These are phyloP conservation scores for Herpetomonas samuelpessoai DNA, from an alignment of 208 protist species.

Conservation along the genomic window DNA sequence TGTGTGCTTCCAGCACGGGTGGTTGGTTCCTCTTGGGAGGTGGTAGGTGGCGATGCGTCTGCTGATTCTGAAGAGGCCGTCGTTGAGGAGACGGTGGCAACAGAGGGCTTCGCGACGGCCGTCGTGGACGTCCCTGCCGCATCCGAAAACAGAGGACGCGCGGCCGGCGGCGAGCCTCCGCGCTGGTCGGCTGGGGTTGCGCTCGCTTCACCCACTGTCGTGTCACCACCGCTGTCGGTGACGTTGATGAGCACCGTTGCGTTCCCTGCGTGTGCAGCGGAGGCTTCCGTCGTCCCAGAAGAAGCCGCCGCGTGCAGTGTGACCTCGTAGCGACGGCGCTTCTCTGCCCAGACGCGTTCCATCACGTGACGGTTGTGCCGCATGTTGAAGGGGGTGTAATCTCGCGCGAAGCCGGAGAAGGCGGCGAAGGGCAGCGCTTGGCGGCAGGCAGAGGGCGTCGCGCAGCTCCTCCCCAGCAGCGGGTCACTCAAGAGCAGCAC, in stretches of 20 bases:
- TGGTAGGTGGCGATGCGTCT: background rate
- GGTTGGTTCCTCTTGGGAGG: too few relatives aligned
- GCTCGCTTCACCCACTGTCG: background rate
- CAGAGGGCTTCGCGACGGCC: background rate
- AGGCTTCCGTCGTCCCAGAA: background rate
- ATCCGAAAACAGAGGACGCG: background rate
- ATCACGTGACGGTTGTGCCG: slow-evolving; percentile 25
- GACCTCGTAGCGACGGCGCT: slow-evolving; percentile 12
- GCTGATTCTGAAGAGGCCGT: too few relatives aligned
- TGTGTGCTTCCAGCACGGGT: too few relatives aligned
- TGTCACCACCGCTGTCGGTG: background rate
- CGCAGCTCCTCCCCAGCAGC: too few relatives aligned
- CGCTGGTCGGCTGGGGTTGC: background rate
- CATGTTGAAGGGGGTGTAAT: slow-evolving; percentile 34
- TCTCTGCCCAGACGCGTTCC: slow-evolving; percentile 22
- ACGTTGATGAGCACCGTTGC: background rate
- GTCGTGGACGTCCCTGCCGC: background rate
- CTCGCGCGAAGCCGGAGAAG: slow-evolving; percentile 34
- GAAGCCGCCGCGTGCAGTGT: background rate
- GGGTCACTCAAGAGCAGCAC: too few relatives aligned
- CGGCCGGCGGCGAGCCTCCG: background rate
- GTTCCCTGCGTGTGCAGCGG: background rate
- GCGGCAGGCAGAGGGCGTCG: too few relatives aligned
- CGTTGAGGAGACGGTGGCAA: background rate
- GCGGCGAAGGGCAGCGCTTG: slow-evolving; percentile 21